phyloP scores from a whole-genome alignment of 2,329 filamentous ascomycete species.

The Phyllosticta ampelicida region DNA sequence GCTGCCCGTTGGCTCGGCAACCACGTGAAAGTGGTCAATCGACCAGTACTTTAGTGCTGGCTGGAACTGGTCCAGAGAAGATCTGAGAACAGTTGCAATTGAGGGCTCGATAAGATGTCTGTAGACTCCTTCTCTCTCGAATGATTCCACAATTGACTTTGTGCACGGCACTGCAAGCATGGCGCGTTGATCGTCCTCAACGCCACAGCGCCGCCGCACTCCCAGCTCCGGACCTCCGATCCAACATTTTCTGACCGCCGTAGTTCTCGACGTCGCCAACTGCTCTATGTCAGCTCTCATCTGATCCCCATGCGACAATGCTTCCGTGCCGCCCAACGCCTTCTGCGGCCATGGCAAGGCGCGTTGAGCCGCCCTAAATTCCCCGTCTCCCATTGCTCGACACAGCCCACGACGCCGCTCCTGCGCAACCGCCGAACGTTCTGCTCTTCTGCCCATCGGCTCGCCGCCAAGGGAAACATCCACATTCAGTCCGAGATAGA shows the following conservation, averaged over 20 bases:
- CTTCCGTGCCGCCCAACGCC: conserved; percentile 33
- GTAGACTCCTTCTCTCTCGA: too few relatives aligned
- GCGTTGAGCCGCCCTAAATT: background rate
- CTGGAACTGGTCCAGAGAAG: background rate
- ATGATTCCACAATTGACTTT: too few relatives aligned
- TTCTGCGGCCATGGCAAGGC: conserved; percentile 27
- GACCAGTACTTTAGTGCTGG: background rate
- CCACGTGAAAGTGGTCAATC: background rate
- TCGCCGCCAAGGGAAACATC: conserved; percentile 26
- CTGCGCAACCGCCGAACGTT: conserved; percentile 17
- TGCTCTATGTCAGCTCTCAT: conserved; percentile 4
- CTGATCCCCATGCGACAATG: conserved; percentile 39
- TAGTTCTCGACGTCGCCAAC: background rate
- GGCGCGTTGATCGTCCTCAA: background rate
- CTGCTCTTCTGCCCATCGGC: conserved; percentile 17
- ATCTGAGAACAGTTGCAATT: background rate
- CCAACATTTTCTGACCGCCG: conserved; percentile 4
- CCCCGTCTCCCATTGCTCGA: conserved; percentile 14
- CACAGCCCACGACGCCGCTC: conserved; percentile 12
- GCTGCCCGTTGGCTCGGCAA: conserved; percentile 9
- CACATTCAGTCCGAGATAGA: conserved; percentile 42
- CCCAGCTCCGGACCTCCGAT: conserved; percentile 1
- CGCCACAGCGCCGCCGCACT: background rate
- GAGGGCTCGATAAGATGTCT: background rate
- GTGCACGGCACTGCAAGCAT: too few relatives aligned